Evolutionary conservation across 2,329 filamentous ascomycete species (phyloP).

Genomic region (Cordyceps militaris): DNA sequence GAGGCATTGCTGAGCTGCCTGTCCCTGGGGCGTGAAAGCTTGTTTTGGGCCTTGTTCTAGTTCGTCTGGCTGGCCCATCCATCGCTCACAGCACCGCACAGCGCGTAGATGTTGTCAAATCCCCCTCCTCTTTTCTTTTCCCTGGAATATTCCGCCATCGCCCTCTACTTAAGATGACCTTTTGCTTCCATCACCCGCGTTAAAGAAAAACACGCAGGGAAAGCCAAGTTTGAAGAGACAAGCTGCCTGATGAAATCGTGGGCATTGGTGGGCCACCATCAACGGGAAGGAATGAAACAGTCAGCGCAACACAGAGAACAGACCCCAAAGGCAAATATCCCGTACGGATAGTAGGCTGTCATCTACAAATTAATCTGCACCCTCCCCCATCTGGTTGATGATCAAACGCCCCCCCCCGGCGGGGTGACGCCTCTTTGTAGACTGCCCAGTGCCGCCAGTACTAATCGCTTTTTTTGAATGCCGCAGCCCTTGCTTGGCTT

Average conservation of each 20-base stretch:
- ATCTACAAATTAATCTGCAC: slow-evolving; percentile 5
- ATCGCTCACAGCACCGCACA: neutral
- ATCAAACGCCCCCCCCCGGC: neutral
- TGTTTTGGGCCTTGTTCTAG: neutral
- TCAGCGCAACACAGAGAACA: no score
- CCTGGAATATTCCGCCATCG: no score
- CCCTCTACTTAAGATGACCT: no score
- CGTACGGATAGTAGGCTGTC: neutral
- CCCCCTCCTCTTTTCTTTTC: no score
- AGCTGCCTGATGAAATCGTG: no score
- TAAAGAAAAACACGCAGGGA: no score
- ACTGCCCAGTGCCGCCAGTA: neutral
- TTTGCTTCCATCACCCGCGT: no score
- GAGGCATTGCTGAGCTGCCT: neutral
- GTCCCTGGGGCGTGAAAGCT: neutral
- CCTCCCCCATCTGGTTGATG: neutral
- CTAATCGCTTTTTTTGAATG: neutral
- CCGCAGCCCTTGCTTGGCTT: neutral
- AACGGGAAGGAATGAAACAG: no score
- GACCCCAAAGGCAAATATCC: neutral
- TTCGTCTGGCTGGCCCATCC: neutral
- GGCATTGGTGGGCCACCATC: no score
- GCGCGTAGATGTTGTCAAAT: no score
- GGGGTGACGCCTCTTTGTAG: neutral
- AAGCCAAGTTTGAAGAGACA: no score